Base-by-base conservation (phyloP, 805 yeast species). In the Brettanomyces anomalus region DNA sequence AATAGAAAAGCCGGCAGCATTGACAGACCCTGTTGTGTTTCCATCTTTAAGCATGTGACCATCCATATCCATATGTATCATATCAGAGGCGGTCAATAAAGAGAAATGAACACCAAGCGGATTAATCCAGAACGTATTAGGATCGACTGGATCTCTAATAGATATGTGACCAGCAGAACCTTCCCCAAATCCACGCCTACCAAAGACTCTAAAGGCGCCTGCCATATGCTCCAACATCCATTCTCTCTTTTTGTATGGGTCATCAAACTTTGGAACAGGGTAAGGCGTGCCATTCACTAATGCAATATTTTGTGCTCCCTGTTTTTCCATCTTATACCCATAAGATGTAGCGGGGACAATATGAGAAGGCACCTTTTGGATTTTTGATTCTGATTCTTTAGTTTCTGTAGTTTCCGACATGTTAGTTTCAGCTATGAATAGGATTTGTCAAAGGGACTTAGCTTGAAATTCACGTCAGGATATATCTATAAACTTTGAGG, bases 101-200 rank as follows among this genome's bases (percentile, higher is more conserved):
- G 74, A 70, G 59, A 83, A 86, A 61, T 86, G 95, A 50, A 70
- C 72, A n/a, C 83, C 90, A 49, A 86, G 66, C 4, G 96, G 95
- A 62, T 86, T 86, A 58, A 86, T 84, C 95, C 95, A 86, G 60
- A 86, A 86, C 3, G 90, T 83, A 37, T 68, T 59, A n/a, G 82
- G 82, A 49, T 81, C 77, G 36, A 83, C 77, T 3, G 96, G 95
- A 55, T 86, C 96, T 51, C 93, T 72, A 11, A 86, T 72, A 7
- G 93, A 81, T 45, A 86, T 85, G 58, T 86, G 96, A 18, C 96
- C 96, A 0, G 95, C 87, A 17, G 77, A 61, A 14, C 95, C 95
- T 58, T 84, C 87, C 15, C 79, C 68, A 61, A 65, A 85, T 15
- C 85, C 86, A 50, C 74, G 76, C 55, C 94, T 71, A n/a, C 85